Evolutionary conservation across 805 yeast species (phyloP).

Genomic region (Kregervanrija pseudodelftensis): DNA sequence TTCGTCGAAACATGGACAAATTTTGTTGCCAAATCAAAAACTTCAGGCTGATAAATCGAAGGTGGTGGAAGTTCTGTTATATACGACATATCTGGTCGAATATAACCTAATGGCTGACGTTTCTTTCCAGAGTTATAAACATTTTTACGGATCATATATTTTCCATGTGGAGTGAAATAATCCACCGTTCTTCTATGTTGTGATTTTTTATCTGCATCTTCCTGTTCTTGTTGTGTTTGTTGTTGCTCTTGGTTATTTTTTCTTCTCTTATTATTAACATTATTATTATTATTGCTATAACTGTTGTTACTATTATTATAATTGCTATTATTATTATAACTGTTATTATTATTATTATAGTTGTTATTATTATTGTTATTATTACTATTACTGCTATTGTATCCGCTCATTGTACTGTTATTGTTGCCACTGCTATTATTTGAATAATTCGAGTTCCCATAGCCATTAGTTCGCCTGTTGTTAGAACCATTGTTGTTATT

Average conservation of each 20-base stretch:
- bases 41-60: slow-evolving; percentile 36
- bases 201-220: slow-evolving; percentile 8
- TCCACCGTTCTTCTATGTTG: slow-evolving; percentile 64
- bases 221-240: slow-evolving; percentile 4
- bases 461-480: too few relatives aligned
- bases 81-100: slow-evolving; percentile 66
- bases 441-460: too few relatives aligned
- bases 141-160: slow-evolving; percentile 47
- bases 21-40: slow-evolving; percentile 64
- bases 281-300: too few relatives aligned
- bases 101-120: slow-evolving; percentile 36
- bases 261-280: too few relatives aligned
- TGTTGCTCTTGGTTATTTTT: slow-evolving; percentile 4
- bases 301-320: too few relatives aligned
- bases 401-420: neutral
- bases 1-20: slow-evolving; percentile 88
- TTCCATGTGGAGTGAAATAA: slow-evolving; percentile 67
- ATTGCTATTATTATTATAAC: too few relatives aligned
- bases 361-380: neutral
- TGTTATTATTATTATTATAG: too few relatives aligned
- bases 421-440: neutral
- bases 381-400: neutral
- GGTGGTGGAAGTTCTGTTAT: slow-evolving; percentile 62
- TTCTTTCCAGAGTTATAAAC: slow-evolving; percentile 32
- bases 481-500: too few relatives aligned